Evolutionary conservation across 441 rosid species (phyloP).

Genomic region (Corymbia citriodora): DNA sequence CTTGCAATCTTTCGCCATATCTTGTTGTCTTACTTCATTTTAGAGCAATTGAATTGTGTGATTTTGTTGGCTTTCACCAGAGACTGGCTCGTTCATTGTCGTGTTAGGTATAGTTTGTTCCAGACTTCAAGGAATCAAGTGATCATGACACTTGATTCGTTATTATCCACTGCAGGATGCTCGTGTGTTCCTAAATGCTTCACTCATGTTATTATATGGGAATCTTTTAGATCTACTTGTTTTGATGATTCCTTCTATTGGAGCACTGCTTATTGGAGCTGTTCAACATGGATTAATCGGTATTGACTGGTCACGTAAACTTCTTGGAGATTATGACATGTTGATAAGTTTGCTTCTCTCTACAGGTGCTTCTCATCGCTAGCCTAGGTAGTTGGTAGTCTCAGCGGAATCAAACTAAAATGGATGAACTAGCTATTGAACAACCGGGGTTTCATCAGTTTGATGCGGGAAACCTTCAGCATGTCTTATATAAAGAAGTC

Average conservation of each 20-base stretch:
- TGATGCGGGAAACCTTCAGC: constrained; percentile 3
- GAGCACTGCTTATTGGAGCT: too few relatives aligned
- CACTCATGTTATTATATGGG: too few relatives aligned
- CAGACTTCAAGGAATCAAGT: constrained; percentile 45
- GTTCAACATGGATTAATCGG: too few relatives aligned
- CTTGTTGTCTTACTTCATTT: constrained; percentile 12
- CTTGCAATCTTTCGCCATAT: constrained; percentile 13
- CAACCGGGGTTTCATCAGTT: not conserved
- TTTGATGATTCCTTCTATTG: too few relatives aligned
- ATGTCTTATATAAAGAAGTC: constrained; percentile 1
- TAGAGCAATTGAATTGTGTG: constrained; percentile 51
- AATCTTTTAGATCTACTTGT: too few relatives aligned
- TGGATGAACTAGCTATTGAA: constrained; percentile 30
- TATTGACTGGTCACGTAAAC: too few relatives aligned
- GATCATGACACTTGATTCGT: constrained; percentile 40
- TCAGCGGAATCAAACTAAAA: constrained; percentile 19
- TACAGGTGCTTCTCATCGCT: too few relatives aligned
- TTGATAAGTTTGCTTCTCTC: too few relatives aligned
- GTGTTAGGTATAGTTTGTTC: constrained; percentile 32
- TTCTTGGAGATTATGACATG: too few relatives aligned
- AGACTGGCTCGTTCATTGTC: constrained; percentile 43
- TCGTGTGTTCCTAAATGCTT: too few relatives aligned
- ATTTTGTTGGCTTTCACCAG: constrained; percentile 45
- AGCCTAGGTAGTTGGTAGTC: constrained; percentile 10
- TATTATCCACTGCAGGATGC: constrained; percentile 9